phyloP scores from a whole-genome alignment of 106 monocot species.

The Gastrodia elata region DNA sequence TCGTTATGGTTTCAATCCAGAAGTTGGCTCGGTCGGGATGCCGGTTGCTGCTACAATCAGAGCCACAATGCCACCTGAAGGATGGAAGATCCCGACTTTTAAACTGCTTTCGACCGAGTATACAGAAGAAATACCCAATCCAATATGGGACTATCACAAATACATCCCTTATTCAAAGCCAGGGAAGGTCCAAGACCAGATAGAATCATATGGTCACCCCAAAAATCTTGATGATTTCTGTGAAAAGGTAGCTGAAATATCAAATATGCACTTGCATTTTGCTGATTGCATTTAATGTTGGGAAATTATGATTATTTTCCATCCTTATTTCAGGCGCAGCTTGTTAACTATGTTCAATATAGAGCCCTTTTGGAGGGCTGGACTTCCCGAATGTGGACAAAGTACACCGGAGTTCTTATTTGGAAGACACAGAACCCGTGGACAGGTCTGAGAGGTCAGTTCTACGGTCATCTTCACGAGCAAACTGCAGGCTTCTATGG shows the following conservation, averaged over 20 bases:
- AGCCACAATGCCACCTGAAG: slow-evolving; percentile 89
- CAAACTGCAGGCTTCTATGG: slow-evolving; percentile 96
- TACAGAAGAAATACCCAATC: slow-evolving; percentile 76
- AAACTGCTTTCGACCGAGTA: slow-evolving; percentile 44
- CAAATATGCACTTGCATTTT: neutral
- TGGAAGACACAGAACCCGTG: slow-evolving; percentile 99
- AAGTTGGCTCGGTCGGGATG: slow-evolving; percentile 90
- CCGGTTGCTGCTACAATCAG: slow-evolving; percentile 89
- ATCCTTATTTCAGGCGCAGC: slow-evolving; percentile 63
- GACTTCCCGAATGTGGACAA: slow-evolving; percentile 89
- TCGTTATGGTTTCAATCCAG: slow-evolving; percentile 85
- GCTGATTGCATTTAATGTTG: neutral
- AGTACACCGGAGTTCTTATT: slow-evolving; percentile 89
- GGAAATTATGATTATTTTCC: neutral
- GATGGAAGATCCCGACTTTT: slow-evolving; percentile 71
- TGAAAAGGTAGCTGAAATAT: slow-evolving; percentile 51
- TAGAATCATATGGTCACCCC: slow-evolving; percentile 62
- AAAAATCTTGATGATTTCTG: slow-evolving; percentile 88
- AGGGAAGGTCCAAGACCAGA: slow-evolving; percentile 89
- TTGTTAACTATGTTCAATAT: slow-evolving; percentile 91
- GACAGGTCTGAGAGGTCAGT: slow-evolving; percentile 95
- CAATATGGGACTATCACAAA: slow-evolving; percentile 94
- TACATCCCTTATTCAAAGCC: slow-evolving; percentile 92
- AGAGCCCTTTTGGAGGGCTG: slow-evolving; percentile 91
- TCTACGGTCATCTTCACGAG: slow-evolving; percentile 94